Evolutionary conservation across 352 stramenopile species (phyloP).

Genomic region (Phytophthora colocasiae): DNA sequence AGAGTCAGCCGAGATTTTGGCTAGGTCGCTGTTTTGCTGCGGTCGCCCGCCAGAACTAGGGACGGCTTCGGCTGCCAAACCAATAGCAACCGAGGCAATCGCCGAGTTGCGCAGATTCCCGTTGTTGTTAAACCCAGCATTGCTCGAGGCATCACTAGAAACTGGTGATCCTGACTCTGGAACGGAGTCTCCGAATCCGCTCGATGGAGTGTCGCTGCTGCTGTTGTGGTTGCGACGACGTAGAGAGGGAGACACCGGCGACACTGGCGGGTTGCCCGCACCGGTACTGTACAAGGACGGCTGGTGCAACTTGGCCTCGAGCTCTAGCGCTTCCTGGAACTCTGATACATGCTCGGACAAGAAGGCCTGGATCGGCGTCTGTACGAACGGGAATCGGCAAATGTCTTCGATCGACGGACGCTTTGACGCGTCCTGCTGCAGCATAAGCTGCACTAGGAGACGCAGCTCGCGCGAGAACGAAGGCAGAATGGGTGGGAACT

Average conservation of each 20-base stretch:
- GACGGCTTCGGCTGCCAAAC: slow-evolving; percentile 53
- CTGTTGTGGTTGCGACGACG: slow-evolving; percentile 60
- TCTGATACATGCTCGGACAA: slow-evolving; percentile 86
- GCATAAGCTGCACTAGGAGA: slow-evolving; percentile 88
- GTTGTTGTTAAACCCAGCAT: slow-evolving; percentile 50
- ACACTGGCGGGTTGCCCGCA: slow-evolving; percentile 39
- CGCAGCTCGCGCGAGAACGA: slow-evolving; percentile 84
- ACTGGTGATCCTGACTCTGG: slow-evolving; percentile 47
- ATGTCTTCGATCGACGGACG: slow-evolving; percentile 91
- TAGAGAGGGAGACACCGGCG: slow-evolving; percentile 49
- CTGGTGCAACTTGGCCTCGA: slow-evolving; percentile 89
- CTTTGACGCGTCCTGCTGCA: slow-evolving; percentile 87
- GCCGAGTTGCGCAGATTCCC: slow-evolving; percentile 61
- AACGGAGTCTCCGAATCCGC: slow-evolving; percentile 38
- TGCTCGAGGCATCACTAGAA: slow-evolving; percentile 58
- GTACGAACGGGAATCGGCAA: slow-evolving; percentile 88
- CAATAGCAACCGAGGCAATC: slow-evolving; percentile 60
- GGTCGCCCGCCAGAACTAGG: slow-evolving; percentile 36
- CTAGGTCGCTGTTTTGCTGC: slow-evolving; percentile 45
- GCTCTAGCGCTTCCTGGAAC: slow-evolving; percentile 86
- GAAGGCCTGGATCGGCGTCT: slow-evolving; percentile 86
- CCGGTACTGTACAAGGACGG: slow-evolving; percentile 68
- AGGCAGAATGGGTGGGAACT: slow-evolving; percentile 82
- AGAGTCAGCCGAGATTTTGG: slow-evolving; percentile 46
- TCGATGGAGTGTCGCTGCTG: slow-evolving; percentile 44